phyloP scores from a whole-genome alignment of 495 filamentous ascomycete genomes.

The Rusavskia elegans region DNA sequence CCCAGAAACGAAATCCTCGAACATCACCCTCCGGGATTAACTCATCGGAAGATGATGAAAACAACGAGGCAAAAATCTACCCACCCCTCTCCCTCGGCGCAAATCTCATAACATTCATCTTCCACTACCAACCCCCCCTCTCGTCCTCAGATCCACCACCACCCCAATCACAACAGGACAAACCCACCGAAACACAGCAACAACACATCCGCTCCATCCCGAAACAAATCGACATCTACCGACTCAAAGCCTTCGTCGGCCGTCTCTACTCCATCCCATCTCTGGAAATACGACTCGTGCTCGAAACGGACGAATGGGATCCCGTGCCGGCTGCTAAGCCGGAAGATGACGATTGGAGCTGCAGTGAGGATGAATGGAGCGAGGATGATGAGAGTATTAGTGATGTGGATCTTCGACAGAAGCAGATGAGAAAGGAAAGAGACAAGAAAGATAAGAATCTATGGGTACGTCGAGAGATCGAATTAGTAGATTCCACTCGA shows the following conservation, averaged over 20 bases:
- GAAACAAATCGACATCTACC: conserved; percentile 60
- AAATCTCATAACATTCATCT: conserved; percentile 48
- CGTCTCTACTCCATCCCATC: conserved; percentile 50
- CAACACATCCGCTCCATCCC: conserved; percentile 31
- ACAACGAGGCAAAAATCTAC: conserved; percentile 9
- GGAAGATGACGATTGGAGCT: conserved; percentile 32
- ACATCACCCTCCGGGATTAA: not conserved
- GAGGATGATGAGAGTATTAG: conserved; percentile 26
- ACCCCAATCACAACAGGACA: not conserved
- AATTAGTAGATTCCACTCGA: conserved; percentile 65
- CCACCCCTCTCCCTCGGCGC: conserved; percentile 56
- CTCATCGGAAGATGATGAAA: not conserved
- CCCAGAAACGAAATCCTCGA: conserved; percentile 4
- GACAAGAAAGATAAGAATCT: conserved; percentile 15
- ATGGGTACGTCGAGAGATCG: conserved; percentile 60
- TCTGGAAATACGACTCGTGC: conserved; percentile 47
- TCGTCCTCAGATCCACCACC: no score
- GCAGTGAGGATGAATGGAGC: conserved; percentile 24
- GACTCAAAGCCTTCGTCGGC: conserved; percentile 60
- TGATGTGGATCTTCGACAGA: conserved; percentile 26
- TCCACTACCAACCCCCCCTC: conserved; percentile 25
- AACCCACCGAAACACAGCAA: no score
- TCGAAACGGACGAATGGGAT: conserved; percentile 77
- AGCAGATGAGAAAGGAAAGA: conserved; percentile 14
- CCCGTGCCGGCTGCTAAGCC: conserved; percentile 32